A percentile compares a stretch with the other conserved stretches of the same genome.
Conservation (phyloP, 768 basidiomycete genomes). For the Sporobolomyces pararoseus region DNA sequence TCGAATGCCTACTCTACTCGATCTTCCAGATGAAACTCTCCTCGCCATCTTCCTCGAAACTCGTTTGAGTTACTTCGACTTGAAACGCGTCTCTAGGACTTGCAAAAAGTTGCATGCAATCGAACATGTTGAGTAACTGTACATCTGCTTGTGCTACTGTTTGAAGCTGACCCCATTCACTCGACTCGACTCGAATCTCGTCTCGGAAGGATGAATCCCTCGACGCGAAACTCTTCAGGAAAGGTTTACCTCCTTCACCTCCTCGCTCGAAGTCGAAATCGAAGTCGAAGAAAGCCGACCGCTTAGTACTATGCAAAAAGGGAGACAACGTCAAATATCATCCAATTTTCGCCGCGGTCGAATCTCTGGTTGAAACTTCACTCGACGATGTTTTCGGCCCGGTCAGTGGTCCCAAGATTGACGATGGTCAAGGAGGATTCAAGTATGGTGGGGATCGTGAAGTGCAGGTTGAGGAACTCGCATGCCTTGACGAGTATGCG, state of each 20-base stretch:
- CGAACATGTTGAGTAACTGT: too few species aligned
- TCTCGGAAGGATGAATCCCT: too few species aligned
- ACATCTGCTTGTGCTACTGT: too few species aligned
- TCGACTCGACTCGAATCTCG: too few species aligned
- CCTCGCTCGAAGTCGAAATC: neutral
- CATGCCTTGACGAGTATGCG: constrained; percentile 10
- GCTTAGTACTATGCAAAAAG: neutral
- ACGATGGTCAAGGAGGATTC: too few species aligned
- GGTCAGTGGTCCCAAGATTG: neutral
- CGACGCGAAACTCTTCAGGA: neutral
- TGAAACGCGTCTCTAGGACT: constrained; percentile 13
- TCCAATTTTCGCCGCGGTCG: neutral
- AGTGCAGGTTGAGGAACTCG: neutral
- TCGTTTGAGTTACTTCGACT: neutral
- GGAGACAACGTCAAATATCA: neutral
- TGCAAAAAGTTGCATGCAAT: constrained; percentile 8
- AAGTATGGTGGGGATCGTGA: too few species aligned
- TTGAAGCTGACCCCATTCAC: neutral
- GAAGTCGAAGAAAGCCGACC: too few species aligned
- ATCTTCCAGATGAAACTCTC: neutral
- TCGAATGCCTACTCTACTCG: neutral
- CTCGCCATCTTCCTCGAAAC: neutral
- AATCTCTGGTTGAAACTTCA: neutral
- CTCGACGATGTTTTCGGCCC: neutral
- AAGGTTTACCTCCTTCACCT: neutral